Evolutionary conservation across 129 eudicot species (phyloP).

Genomic region (Gnaphalium uliginosum): DNA sequence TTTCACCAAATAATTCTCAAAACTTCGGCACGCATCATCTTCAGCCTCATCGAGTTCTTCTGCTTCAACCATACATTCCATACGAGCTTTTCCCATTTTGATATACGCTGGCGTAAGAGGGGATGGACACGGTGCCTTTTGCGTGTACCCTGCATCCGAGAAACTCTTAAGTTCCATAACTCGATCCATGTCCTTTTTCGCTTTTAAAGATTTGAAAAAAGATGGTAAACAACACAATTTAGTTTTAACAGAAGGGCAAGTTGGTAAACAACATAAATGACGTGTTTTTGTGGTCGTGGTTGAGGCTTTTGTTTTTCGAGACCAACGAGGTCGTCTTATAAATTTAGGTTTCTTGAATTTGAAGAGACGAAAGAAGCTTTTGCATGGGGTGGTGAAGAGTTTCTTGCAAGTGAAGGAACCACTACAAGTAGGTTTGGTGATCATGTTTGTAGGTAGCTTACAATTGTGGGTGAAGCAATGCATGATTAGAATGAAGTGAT

Average conservation of each 20-base stretch:
- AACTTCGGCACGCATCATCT: slow-evolving; percentile 61
- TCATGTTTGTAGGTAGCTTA: slow-evolving; percentile 33
- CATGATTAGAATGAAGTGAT: not conserved
- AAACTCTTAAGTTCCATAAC: slow-evolving; percentile 64
- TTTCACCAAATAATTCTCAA: slow-evolving; percentile 71
- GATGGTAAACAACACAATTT: slow-evolving; percentile 24
- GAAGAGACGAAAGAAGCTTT: slow-evolving; percentile 35
- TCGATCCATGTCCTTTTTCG: slow-evolving; percentile 48
- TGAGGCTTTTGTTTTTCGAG: slow-evolving; percentile 12
- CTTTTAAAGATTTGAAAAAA: slow-evolving; percentile 27
- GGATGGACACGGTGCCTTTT: slow-evolving; percentile 47
- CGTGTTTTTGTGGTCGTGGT: slow-evolving; percentile 5
- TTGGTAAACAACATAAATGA: slow-evolving; percentile 11
- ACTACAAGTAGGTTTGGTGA: slow-evolving; percentile 22
- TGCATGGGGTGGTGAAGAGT: slow-evolving; percentile 57
- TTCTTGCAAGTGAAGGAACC: slow-evolving; percentile 58
- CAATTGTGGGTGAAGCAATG: slow-evolving; percentile 13
- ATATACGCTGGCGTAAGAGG: slow-evolving; percentile 59
- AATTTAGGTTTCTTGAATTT: slow-evolving; percentile 54
- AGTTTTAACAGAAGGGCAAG: no score
- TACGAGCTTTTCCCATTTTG: slow-evolving; percentile 25
- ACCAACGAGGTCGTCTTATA: slow-evolving; percentile 34
- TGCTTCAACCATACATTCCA: slow-evolving; percentile 19
- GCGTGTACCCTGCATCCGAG: slow-evolving; percentile 41
- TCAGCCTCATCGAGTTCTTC: slow-evolving; percentile 56